Evolutionary conservation across 768 basidiomycete genomes (phyloP).

Genomic region (Glaciozyma antarctica): DNA sequence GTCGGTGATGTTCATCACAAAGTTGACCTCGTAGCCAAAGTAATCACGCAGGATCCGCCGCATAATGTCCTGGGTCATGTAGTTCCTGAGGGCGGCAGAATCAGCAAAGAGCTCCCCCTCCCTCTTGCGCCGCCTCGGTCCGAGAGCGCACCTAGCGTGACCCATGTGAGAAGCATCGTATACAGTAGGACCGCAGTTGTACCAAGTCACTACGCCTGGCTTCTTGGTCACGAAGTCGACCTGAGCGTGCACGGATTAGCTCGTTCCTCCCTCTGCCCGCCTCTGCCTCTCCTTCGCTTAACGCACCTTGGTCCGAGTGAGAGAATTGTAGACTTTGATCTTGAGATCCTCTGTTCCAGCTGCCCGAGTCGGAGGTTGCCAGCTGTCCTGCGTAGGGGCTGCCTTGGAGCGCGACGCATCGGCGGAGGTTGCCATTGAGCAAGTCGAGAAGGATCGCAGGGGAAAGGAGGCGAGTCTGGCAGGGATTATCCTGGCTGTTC

Average conservation of each 20-base stretch:
- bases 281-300: not conserved
- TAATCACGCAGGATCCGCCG: slow-evolving; percentile 86
- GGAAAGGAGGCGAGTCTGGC: too few species aligned
- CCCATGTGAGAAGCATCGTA: slow-evolving; percentile 99
- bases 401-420: too few species aligned
- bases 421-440: too few species aligned
- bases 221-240: slow-evolving; percentile 29
- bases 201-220: slow-evolving; percentile 68
- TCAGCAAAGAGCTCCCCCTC: not conserved
- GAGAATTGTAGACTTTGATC: slow-evolving; percentile 80
- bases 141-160: slow-evolving; percentile 66
- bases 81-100: slow-evolving; percentile 55
- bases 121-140: not conserved
- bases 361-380: too few species aligned
- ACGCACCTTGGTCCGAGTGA: slow-evolving; percentile 77
- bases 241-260: slow-evolving; percentile 42
- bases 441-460: too few species aligned
- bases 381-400: too few species aligned
- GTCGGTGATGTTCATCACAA: slow-evolving; percentile 99
- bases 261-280: slow-evolving; percentile 36
- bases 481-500: too few species aligned
- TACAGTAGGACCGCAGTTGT: slow-evolving; percentile 97
- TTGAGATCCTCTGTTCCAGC: slow-evolving; percentile 48
- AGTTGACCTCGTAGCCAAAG: slow-evolving; percentile 94
- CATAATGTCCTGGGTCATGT: slow-evolving; percentile 87